A percentile compares a stretch with the other conserved stretches of the same genome.
These are phyloP conservation scores for Mycena filopes DNA, from an alignment of 768 basidiomycete species.

Conservation along the genomic window DNA sequence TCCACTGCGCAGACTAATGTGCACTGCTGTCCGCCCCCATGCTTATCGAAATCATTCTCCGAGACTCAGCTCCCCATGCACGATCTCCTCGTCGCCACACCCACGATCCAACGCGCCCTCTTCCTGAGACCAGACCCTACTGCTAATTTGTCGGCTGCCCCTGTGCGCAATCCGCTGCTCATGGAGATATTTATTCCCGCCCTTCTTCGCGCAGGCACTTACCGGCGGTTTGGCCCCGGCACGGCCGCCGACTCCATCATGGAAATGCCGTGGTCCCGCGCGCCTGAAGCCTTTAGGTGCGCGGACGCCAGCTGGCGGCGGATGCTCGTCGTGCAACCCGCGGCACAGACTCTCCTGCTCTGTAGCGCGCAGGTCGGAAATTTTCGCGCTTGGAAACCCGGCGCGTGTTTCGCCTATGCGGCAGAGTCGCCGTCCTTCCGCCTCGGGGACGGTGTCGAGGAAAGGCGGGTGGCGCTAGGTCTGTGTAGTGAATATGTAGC, in stretches of 20 bases:
- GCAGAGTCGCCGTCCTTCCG: conserved; percentile 1
- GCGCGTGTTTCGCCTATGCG: neutral
- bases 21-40: neutral
- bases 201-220: neutral
- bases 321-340: too few species aligned
- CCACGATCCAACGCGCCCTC: neutral
- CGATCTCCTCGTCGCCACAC: neutral
- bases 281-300: too few species aligned
- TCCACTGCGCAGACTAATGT: neutral
- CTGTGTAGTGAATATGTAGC: too few species aligned
- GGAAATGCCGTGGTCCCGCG: neutral
- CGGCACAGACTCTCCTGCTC: neutral
- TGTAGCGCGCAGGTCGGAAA: neutral
- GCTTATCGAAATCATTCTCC: neutral
- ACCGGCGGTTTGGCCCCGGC: neutral
- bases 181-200: neutral
- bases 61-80: neutral
- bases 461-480: conserved; percentile 21
- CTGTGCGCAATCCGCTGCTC: neutral
- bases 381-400: too few species aligned
- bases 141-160: neutral
- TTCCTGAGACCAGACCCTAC: neutral
- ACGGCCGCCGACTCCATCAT: neutral
- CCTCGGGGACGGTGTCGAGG: neutral
- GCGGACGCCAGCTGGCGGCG: too few species aligned